Percentiles rank a stretch among this genome's conserved stretches.
Evolutionary conservation across 2,329 filamentous ascomycete genomes (phyloP).

Genomic region (Sporothrix pallida): DNA sequence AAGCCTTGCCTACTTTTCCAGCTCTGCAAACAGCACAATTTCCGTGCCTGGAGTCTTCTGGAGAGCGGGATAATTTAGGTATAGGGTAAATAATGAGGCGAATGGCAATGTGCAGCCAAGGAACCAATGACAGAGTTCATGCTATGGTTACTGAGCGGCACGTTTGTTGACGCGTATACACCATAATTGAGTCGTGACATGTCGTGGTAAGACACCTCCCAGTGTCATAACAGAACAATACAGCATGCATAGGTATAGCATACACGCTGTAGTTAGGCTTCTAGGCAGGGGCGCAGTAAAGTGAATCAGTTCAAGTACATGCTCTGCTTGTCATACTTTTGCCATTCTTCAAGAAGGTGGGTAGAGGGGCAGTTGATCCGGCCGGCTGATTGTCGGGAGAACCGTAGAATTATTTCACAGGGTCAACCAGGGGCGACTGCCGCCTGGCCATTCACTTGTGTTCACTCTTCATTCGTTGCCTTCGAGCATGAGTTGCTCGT

Average conservation of each 20-base stretch:
- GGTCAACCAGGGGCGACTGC: neutral
- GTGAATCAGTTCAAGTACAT: too few species aligned
- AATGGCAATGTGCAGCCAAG: neutral
- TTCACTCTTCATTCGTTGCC: too few species aligned
- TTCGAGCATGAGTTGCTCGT: neutral
- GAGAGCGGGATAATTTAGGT: neutral
- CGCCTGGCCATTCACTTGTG: neutral
- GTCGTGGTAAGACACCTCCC: neutral
- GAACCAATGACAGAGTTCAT: constrained; percentile 1
- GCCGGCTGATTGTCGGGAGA: constrained; percentile 17
- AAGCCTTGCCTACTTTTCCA: neutral
- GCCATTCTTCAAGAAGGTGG: neutral
- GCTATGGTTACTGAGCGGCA: neutral
- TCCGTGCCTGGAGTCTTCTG: neutral
- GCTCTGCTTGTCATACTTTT: neutral
- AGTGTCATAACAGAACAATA: neutral
- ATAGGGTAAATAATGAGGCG: neutral
- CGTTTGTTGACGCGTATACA: neutral
- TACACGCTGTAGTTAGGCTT: neutral
- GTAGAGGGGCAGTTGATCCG: neutral
- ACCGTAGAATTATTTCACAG: neutral
- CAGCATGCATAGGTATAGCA: neutral
- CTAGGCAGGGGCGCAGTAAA: neutral
- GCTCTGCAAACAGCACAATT: neutral
- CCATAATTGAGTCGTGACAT: neutral